Evolutionary conservation across 116 monocot species (phyloP), one percentile per base, ranked within the genome.

Genomic region (Papilionanthe hybrid): DNA sequence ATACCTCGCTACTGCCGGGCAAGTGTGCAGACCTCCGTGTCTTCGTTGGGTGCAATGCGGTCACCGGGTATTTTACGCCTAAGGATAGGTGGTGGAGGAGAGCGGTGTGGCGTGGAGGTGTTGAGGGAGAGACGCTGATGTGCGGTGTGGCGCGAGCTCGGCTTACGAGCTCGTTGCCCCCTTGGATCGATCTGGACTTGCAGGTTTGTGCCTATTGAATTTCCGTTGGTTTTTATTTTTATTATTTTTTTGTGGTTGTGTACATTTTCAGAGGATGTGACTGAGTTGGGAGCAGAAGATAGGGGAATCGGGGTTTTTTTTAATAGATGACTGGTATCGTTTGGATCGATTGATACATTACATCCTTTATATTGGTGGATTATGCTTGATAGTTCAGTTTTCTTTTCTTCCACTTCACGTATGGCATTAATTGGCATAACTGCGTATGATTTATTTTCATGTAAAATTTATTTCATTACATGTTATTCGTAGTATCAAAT

Each of bases 141-240:
- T 80, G 78, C 7, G 80, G 81, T 47, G 81, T 67, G 19, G 87
- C 86, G 55, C 77, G 86, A 44, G 84, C 84, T 81, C 80, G 81
- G 9, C 83, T 91, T 71, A 84, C 84, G 44, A 81, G 78, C 73
- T 86, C 88, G 82, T 84, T 85, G 88, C 85, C 86, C 9, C 89
- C 95, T 27, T 89, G 79, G 12, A 82, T 91, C 79, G 88, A 89
- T 10, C 43, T 93, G 18, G 91, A 95, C 66, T 89, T 88, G 57
- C 89, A 86, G 91, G 95, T 91, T n/a, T 25, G 42, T 67, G 71
- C 72, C 32, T 55, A 28, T 67, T 3, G 41, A 56, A 11, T 69
- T 37, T 7, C 15, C 69, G 27, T 65, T 65, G 65, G 22, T 69
- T 69, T 69, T 6, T 60, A 12, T 9, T 68, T 32, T 28, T 11